Evolutionary conservation across 345 rosid species (phyloP).

Genomic region (Tarenaya hassleriana): DNA sequence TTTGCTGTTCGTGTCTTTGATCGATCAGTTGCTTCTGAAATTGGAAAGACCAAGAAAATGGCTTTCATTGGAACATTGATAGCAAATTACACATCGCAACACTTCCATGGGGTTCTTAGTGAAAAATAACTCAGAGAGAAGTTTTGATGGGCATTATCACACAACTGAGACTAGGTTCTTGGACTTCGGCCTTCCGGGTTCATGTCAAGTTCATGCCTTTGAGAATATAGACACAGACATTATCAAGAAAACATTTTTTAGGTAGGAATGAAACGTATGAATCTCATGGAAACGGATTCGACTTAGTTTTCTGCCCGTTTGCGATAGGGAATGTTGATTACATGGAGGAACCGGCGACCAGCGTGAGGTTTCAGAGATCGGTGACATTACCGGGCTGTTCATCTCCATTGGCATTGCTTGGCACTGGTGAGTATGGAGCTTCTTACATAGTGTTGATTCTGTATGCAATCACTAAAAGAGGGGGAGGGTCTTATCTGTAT

Average conservation of each 20-base stretch:
- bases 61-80: too few species aligned
- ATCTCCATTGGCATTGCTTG: conserved; percentile 51
- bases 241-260: too few species aligned
- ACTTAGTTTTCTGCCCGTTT: conserved; percentile 14
- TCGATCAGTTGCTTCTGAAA: background rate
- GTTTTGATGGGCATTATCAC: too few species aligned
- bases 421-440: conserved; percentile 52
- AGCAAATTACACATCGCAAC: too few species aligned
- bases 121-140: too few species aligned
- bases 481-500: background rate
- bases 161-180: too few species aligned
- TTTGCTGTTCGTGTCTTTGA: background rate
- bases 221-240: too few species aligned
- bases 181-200: too few species aligned
- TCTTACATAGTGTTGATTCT: conserved; percentile 4
- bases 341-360: conserved; percentile 56
- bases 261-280: background rate
- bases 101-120: too few species aligned
- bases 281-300: background rate
- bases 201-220: too few species aligned
- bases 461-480: too few species aligned
- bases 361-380: conserved; percentile 54
- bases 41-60: too few species aligned
- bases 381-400: conserved; percentile 64
- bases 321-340: conserved; percentile 57